Evolutionary conservation across 1,284 basidiomycete species (phyloP).

Genomic region (Trichosporon sp.): DNA sequence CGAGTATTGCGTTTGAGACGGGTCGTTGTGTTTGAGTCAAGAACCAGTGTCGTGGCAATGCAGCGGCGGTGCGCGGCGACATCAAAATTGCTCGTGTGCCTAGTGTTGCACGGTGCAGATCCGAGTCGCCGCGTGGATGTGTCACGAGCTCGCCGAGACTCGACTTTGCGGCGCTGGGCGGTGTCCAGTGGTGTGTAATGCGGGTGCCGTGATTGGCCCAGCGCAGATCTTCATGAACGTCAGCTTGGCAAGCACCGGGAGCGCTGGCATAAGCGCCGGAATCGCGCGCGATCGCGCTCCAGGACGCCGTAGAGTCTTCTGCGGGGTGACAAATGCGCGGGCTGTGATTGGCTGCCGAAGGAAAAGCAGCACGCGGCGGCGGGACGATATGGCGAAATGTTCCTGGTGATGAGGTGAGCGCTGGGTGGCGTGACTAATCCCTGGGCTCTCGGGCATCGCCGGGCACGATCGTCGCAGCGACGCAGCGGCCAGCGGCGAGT

Average conservation of each 20-base stretch:
- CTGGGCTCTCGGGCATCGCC: neutral
- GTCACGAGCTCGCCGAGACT: neutral
- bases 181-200: neutral
- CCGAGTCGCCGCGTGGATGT: neutral
- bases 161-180: neutral
- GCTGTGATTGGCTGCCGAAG: neutral
- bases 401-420: neutral
- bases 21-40: too few species aligned
- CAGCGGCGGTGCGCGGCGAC: too few species aligned
- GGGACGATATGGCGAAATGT: neutral
- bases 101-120: neutral
- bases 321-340: neutral
- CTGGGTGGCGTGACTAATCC: neutral
- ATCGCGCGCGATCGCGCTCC: neutral
- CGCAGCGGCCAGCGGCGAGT: neutral
- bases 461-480: neutral
- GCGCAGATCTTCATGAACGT: neutral
- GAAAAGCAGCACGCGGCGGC: neutral
- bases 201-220: neutral
- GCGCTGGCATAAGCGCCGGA: conserved; percentile 1
- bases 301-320: neutral
- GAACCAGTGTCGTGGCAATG: too few species aligned
- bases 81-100: neutral
- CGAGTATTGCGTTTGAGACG: too few species aligned
- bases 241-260: neutral